Conservation (phyloP, 495 filamentous ascomycete species). For the Thermothielavioides terrestris region DNA sequence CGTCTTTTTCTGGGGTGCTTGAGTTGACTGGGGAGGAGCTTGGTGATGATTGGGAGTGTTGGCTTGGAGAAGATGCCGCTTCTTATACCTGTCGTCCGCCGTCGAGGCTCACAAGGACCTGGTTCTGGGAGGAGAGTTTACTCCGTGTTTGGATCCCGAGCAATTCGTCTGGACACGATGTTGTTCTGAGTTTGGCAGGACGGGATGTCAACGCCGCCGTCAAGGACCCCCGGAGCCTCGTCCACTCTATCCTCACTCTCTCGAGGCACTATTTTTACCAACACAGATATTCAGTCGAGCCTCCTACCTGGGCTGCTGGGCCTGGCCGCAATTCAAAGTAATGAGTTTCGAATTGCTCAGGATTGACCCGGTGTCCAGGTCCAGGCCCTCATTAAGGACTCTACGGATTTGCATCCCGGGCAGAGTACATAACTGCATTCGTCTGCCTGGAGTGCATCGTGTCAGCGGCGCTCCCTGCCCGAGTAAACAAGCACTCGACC, state of each 20-base stretch:
- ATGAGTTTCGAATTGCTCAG: neutral
- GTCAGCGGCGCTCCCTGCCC: neutral
- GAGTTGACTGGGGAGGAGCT: neutral
- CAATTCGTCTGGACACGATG: neutral
- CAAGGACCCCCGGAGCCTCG: neutral
- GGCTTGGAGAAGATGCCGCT: neutral
- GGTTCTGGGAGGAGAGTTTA: too few species aligned
- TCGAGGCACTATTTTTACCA: constrained; percentile 2
- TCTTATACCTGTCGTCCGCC: constrained; percentile 1
- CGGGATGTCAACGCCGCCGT: neutral
- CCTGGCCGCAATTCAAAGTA: neutral
- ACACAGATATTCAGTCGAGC: neutral
- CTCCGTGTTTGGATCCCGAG: neutral
- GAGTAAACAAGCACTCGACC: neutral
- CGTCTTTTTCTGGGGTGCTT: neutral
- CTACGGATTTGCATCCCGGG: neutral
- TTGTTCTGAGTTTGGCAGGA: constrained; percentile 1
- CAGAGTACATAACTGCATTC: neutral
- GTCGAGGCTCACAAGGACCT: too few species aligned
- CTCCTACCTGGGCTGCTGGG: neutral
- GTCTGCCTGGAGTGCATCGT: constrained; percentile 4
- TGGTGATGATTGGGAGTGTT: neutral
- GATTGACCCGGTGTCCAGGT: neutral
- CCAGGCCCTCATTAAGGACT: neutral
- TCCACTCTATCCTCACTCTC: constrained; percentile 1